A percentile compares a stretch with the other conserved stretches of the same genome.
These are phyloP conservation scores for Botryotinia globosa DNA, from an alignment of 2,329 filamentous ascomycete species.

Conservation along the genomic window DNA sequence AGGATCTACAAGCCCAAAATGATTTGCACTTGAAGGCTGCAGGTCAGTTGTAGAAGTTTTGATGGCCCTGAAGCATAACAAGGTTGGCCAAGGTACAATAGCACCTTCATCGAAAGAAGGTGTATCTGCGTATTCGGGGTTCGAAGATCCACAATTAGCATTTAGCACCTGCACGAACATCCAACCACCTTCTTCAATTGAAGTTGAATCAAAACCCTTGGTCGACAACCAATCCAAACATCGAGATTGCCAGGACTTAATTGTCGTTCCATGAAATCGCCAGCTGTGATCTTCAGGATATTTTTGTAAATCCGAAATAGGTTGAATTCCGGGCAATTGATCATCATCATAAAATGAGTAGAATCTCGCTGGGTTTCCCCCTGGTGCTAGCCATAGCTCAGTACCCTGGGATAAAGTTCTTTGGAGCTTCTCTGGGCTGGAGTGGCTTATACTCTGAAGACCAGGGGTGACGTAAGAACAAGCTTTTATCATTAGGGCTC, in stretches of 20 bases:
- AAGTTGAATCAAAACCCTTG: conserved; percentile 33
- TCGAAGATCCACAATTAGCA: conserved; percentile 29
- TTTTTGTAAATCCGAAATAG: conserved; percentile 27
- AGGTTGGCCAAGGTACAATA: conserved; percentile 38
- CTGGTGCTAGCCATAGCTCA: conserved; percentile 37
- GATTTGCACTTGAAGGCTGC: conserved; percentile 8
- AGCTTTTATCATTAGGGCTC: conserved; percentile 37
- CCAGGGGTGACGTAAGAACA: conserved; percentile 32
- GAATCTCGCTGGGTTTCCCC: conserved; percentile 37
- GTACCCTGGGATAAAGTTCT: conserved; percentile 27
- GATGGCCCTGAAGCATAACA: conserved; percentile 36
- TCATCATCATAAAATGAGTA: conserved; percentile 29
- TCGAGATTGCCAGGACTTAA: conserved; percentile 36
- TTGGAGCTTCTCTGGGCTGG: conserved; percentile 15
- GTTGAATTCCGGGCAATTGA: conserved; percentile 24
- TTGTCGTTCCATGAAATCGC: conserved; percentile 27
- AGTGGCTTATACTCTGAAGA: conserved; percentile 28
- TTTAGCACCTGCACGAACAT: conserved; percentile 36
- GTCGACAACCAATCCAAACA: conserved; percentile 38
- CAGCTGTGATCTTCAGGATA: conserved; percentile 24
- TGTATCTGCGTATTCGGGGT: conserved; percentile 29
- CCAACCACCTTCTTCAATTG: conserved; percentile 37
- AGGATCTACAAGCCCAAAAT: conserved; percentile 34
- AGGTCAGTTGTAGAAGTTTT: conserved; percentile 20
- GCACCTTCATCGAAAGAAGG: conserved; percentile 31